Base-by-base conservation (phyloP, 352 stramenopile species). In the Globisporangium spiculum region DNA sequence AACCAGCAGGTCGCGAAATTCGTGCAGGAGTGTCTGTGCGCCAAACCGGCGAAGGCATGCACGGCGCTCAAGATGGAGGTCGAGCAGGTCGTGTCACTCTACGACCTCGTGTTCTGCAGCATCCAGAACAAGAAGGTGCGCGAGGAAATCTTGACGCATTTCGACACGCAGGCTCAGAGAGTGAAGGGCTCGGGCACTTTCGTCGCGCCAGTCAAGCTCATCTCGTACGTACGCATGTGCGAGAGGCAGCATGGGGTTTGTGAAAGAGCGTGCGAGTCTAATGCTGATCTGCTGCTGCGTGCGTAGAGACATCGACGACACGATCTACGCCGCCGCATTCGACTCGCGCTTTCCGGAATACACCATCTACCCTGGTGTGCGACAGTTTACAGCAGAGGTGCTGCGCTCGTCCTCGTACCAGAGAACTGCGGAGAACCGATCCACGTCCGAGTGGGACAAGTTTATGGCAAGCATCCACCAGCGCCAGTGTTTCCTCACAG, bases 11-110 rank as follows among this genome's bases (percentile, higher is more conserved):
- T 75, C 1, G 66, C 61, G 1, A 41, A 20, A 14, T 70, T 64
- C 27, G 24, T 76, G 1, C 56, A 65, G 50, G 30, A 68, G 20
- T 74, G 70, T 54, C 64, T 76, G 41, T 67, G 46, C 44, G 38
- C 67, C 26, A 58, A 63, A 30, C 41, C 38, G 0, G 48, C 22
- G 8, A 34, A 60, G 18, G 62, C 62, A 2, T 76, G 66, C 55
- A 61, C 66, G 22, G 50, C 34, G 22, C 63, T 76, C 41, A 76
- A 76, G 60, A 48, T 60, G 22, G 59, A 53, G 52, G 46, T 76
- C 9, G 70, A 74, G 6, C 34, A 44, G 14, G 67, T 46, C 24
- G 44, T 70, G 10, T 71, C 70, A 32, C 63, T 76, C 22, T 68
- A 71, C 32, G 67, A 68, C 2, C 67, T 76, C 20, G 26, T 74